A percentile compares a stretch with the other conserved stretches of the same genome.
Conservation (phyloP, 208 protist species). For the Chromosphaera perkinsii region DNA sequence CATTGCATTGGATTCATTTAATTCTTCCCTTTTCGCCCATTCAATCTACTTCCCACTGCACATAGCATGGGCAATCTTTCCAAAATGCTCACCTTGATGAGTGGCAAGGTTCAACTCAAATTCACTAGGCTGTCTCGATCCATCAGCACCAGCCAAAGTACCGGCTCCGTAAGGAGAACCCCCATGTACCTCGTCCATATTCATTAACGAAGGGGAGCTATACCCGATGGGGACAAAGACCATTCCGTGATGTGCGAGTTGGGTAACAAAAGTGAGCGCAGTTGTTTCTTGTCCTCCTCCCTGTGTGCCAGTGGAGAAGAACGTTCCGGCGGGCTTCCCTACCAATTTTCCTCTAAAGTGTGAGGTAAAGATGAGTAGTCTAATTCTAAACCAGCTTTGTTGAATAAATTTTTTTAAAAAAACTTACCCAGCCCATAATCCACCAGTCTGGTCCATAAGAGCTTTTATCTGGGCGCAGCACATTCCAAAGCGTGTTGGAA, state of each 20-base stretch:
- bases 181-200: constrained; percentile 39
- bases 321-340: constrained; percentile 49
- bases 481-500: constrained; percentile 50
- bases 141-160: constrained; percentile 48
- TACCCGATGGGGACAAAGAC: constrained; percentile 47
- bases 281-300: constrained; percentile 54
- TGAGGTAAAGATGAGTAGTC: too few species aligned
- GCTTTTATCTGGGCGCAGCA: constrained; percentile 45
- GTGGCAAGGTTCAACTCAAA: constrained; percentile 22
- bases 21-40: too few species aligned
- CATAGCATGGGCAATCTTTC: not conserved
- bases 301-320: constrained; percentile 44
- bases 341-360: constrained; percentile 22
- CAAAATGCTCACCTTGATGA: constrained; percentile 37
- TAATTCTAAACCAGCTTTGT: too few species aligned
- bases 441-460: constrained; percentile 42
- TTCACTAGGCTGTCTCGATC: constrained; percentile 39
- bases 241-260: constrained; percentile 49
- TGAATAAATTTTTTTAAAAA: too few species aligned
- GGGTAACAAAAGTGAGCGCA: constrained; percentile 25
- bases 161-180: constrained; percentile 46
- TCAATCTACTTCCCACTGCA: too few species aligned
- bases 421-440: constrained; percentile 39
- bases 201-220: constrained; percentile 11
- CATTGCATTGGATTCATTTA: too few species aligned